Evolutionary conservation across 805 yeast genomes (phyloP), one percentile per base, ranked within the genome.

Genomic region (Saccharomycopsis malanga): DNA sequence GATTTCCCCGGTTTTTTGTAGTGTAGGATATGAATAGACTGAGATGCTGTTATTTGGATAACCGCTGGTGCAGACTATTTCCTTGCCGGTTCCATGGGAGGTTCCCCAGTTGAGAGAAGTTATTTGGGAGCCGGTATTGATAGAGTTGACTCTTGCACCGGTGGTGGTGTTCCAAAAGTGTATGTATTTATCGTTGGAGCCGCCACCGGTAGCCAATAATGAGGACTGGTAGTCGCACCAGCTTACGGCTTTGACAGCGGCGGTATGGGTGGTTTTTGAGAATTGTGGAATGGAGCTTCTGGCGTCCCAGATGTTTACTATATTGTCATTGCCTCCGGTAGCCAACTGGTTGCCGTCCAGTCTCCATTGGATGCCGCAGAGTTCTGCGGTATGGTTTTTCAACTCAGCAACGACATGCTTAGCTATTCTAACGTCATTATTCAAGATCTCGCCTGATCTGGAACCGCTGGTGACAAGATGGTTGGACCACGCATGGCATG

Each of bases 161-260:
- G 94, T 86, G 17, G 86, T 77, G 2, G 96, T 79, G 64, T 93
- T 93, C 98, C 98, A 93, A 65, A 93, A 87, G 65, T 91, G 91
- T 50, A 91, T 85, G 40, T 81, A 76, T 60, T 80, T 83, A 65
- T 93, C 97, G 27, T 85, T 76, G 10, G 95, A 83, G 14, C 98
- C 98, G 44, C 98, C 98, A 4, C 98, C 98, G 2, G 96, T 83
- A n/a, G 97, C 97, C 44, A 91, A 70, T 45, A 89, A 65, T 51
- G 84, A 82, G 25, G 68, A 68, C 56, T 87, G 91, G 61, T 83
- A 83, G 1, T 98, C 98, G 60, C 95, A 84, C 96, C 97, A 91
- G 6, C 91, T 80, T 42, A 93, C 63, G 1, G 98, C 97, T 65
- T 93, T 93, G 4, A 91, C 96, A 0, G 98, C 98, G 0, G 98